Evolutionary conservation across 805 yeast genomes (phyloP).

Genomic region (Ogataea ganodermae): DNA sequence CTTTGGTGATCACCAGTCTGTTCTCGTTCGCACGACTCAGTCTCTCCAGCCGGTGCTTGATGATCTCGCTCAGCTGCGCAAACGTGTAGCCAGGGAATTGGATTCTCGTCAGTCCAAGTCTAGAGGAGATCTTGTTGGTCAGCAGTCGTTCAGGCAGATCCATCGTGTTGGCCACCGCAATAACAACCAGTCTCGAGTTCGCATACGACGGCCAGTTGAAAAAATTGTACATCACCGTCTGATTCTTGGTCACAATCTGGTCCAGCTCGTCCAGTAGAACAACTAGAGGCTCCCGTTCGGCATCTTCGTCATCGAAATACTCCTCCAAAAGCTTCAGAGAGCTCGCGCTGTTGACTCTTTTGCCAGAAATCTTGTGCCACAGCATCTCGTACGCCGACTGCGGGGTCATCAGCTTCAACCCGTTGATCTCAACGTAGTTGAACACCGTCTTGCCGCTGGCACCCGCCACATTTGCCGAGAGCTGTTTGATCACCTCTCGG

Average conservation of each 20-base stretch:
- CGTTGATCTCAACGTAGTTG: conserved; percentile 84
- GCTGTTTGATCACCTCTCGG: conserved; percentile 76
- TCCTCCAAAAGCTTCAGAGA: conserved; percentile 70
- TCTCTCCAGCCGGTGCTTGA: conserved; percentile 64
- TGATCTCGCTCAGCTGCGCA: conserved; percentile 73
- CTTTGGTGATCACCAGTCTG: conserved; percentile 53
- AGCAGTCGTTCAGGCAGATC: conserved; percentile 89
- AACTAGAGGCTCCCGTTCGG: conserved; percentile 56
- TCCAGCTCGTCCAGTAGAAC: conserved; percentile 91
- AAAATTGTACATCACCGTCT: conserved; percentile 88
- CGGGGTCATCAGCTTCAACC: conserved; percentile 80
- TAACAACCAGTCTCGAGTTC: conserved; percentile 76
- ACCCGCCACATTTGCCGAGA: conserved; percentile 39
- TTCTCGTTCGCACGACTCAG: conserved; percentile 43
- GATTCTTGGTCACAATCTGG: conserved; percentile 81
- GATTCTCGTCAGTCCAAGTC: conserved; percentile 84
- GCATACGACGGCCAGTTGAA: conserved; percentile 95
- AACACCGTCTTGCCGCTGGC: conserved; percentile 42
- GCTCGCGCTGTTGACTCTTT: conserved; percentile 57
- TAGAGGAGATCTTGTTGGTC: conserved; percentile 85
- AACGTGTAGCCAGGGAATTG: conserved; percentile 88
- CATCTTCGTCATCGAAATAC: conserved; percentile 50
- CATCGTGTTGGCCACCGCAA: conserved; percentile 97
- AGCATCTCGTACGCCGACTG: conserved; percentile 77
- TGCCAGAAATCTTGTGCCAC: conserved; percentile 74